Base-by-base conservation (phyloP, 257 asterid genomes). In the Thymus quinquecostatus region DNA sequence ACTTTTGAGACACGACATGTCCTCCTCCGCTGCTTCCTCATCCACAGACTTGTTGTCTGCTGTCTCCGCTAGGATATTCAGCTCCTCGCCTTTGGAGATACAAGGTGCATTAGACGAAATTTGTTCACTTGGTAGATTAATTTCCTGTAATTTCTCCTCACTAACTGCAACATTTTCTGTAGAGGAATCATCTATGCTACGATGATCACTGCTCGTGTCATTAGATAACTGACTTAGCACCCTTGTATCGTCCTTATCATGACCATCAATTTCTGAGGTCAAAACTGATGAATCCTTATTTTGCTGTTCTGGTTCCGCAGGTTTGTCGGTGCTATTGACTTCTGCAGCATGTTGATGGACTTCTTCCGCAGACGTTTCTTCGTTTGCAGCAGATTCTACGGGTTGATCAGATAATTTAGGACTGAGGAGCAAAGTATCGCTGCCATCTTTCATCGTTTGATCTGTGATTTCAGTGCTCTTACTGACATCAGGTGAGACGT, bases 321-420 rank as follows among this genome's bases (percentile, higher is more conserved):
- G 45, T 34, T 34, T 33, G 12, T 43, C 50, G 21, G 60, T 1
- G 45, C 14, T 76, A 32, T 49, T 75, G 32, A 60, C 62, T 70
- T 75, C 70, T 64, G 63, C 81, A 53, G 36, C 78, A 10, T 70
- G 48, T 32, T 60, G 64, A 66, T 60, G 69, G 72, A 51, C 53
- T 66, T 40, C 11, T 68, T 69, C 45, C 8, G n/a, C 66, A 56
- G 27, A 33, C 5, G 59, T 63, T 62, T 48, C 81, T 43, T 72
- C 74, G 41, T 48, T 45, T 12, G 56, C 47, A 44, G 53, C 55
- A 32, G 29, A 40, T 59, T 27, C 79, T 57, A 33, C 13, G 10
- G 64, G 70, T 41, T 55, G 78, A 48, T 66, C 77, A 64, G 60
- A 79, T 54, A 63, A 50, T 58, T 67, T 68, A 36, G 68, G 64